These are phyloP conservation scores for Nakazawaea ambrosiae DNA, from an alignment of 805 yeast species.

Conservation along the genomic window DNA sequence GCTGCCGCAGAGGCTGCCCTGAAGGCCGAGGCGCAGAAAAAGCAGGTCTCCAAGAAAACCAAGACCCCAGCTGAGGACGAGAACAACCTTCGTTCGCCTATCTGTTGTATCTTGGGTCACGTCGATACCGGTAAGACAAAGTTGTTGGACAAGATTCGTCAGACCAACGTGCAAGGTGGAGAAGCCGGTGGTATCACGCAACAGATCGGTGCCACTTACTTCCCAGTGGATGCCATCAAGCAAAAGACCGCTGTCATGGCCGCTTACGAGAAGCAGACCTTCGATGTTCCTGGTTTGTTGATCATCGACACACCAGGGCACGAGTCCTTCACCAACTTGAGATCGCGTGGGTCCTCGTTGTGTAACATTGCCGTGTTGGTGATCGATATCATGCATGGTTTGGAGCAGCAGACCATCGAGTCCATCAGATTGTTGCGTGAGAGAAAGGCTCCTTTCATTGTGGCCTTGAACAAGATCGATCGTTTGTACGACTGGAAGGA, in stretches of 20 bases:
- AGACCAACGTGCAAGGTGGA: conserved; percentile 99
- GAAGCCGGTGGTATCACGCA: conserved; percentile 99
- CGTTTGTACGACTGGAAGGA: conserved; percentile 93
- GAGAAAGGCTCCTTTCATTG: conserved; percentile 96
- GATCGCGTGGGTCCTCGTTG: conserved; percentile 97
- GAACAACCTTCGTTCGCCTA: conserved; percentile 88
- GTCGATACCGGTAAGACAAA: conserved; percentile 99
- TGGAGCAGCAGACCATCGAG: conserved; percentile 96
- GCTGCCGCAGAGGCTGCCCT: conserved; percentile 10
- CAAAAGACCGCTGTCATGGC: conserved; percentile 91
- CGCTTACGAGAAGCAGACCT: conserved; percentile 72
- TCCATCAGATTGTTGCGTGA: conserved; percentile 88
- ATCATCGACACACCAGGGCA: conserved; percentile 99
- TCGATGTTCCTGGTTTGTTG: conserved; percentile 94
- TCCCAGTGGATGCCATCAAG: conserved; percentile 92
- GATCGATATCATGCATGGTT: conserved; percentile 98
- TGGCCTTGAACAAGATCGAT: conserved; percentile 95
- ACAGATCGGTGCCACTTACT: conserved; percentile 99
- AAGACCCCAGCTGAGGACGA: conserved; percentile 28
- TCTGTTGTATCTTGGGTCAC: conserved; percentile 98
- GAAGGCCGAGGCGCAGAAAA: conserved; percentile 15
- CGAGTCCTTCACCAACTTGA: conserved; percentile 95
- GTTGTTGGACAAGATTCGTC: conserved; percentile 92
- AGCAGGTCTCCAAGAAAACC: conserved; percentile 20
- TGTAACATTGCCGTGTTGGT: conserved; percentile 99